Evolutionary conservation across 306 rosid species (phyloP), one percentile per base, ranked within the genome.

Genomic region (Trifolium dubium): DNA sequence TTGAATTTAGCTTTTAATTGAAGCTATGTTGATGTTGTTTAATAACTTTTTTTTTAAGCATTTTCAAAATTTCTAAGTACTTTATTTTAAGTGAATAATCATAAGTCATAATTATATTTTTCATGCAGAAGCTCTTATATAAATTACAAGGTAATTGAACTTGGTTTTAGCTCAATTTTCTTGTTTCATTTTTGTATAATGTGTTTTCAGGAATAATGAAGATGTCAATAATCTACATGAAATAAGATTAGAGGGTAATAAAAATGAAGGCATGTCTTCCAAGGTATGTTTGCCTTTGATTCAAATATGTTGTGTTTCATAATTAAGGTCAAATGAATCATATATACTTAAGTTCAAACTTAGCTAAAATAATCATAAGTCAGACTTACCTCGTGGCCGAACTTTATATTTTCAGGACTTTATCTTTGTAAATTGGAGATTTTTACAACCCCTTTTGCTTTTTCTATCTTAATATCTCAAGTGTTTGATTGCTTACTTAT

Each of bases 121-220:
- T 37, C 6, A 37, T 37, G 41, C 10, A 37, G 41, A 37, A 37
- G 41, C 41, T 7, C 8, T 37, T 37, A 6, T 37, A 6, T 44
- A 2, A 41, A 41, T 13, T 41, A 10, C 8, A 29, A 11, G 4
- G 2, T 58, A 40, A 74, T 31, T 47, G 69, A 61, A 30, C 69
- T 80, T 30, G n/a, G 15, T 9, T n/a, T 37, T 8, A 59, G 12
- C 12, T 79, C 15, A 63, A 15, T 53, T 15, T 56, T 56, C 29
- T 40, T 41, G 29, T 35, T 17, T 23, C 51, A 30, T 40, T 58
- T 78, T 61, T 17, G 40, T 71, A 6, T 29, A 43, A n/a, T 55
- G 13, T 50, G 17, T 61, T 85, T 85, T 75, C 84, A 87, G 90
- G 72, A 75, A 80, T 29, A 81, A 68, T 59, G 81, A 83, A 74